Percentiles rank a stretch among this genome's conserved stretches.
Evolutionary conservation across 2,329 filamentous ascomycete species (phyloP).

Genomic region (Talaromyces sp.): DNA sequence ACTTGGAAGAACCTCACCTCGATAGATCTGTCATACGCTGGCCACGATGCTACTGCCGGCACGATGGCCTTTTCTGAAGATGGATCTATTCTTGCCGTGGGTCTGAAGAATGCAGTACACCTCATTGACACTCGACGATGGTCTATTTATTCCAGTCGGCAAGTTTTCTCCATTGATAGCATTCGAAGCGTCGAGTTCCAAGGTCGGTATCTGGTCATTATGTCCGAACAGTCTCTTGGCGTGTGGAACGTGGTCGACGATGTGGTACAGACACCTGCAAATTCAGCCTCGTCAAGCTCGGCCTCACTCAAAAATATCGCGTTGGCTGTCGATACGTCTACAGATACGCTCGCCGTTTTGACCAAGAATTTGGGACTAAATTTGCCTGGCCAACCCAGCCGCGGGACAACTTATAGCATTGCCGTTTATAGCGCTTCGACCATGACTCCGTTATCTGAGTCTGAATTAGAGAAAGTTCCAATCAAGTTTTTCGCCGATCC

Average conservation of each 20-base stretch:
- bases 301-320: slow-evolving; percentile 23
- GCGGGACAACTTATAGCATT: slow-evolving; percentile 45
- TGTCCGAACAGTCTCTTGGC: slow-evolving; percentile 64
- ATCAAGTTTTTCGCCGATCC: slow-evolving; percentile 64
- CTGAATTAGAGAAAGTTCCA: slow-evolving; percentile 54
- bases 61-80: slow-evolving; percentile 73
- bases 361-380: slow-evolving; percentile 24
- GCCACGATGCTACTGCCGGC: slow-evolving; percentile 23
- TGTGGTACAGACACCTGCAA: slow-evolving; percentile 14
- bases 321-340: slow-evolving; percentile 66
- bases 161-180: slow-evolving; percentile 62
- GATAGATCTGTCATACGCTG: slow-evolving; percentile 46
- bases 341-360: slow-evolving; percentile 63
- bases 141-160: slow-evolving; percentile 61
- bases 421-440: slow-evolving; percentile 64
- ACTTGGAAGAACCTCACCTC: slow-evolving; percentile 64
- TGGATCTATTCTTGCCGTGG: slow-evolving; percentile 73
- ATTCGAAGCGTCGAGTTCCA: slow-evolving; percentile 68
- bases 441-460: slow-evolving; percentile 57
- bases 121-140: slow-evolving; percentile 72
- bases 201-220: slow-evolving; percentile 67
- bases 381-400: slow-evolving; percentile 45
- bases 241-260: slow-evolving; percentile 85
- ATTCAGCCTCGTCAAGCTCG: background rate
- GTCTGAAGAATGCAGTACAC: slow-evolving; percentile 57